Evolutionary conservation across 2,329 filamentous ascomycete genomes (phyloP).

Genomic region (Epichloe hybrida): DNA sequence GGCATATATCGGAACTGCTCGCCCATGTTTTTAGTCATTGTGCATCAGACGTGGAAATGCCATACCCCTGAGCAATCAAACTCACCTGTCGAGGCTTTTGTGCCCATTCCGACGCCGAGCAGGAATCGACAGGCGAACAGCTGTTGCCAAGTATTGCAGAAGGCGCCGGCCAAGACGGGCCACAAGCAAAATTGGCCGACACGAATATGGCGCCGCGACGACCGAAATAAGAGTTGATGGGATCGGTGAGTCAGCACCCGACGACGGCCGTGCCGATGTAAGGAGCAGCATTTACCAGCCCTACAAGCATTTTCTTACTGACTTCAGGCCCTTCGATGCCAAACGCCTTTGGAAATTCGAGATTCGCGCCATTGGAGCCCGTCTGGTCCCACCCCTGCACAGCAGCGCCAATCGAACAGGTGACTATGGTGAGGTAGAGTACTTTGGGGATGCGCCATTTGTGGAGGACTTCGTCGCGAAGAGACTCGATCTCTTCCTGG

Average conservation of each 20-base stretch:
- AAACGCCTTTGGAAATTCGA: conserved; percentile 44
- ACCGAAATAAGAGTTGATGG: conserved; percentile 34
- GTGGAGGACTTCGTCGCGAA: conserved; percentile 51
- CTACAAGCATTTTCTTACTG: conserved; percentile 38
- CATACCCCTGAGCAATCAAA: background rate
- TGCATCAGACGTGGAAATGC: background rate
- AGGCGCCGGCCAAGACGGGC: conserved; percentile 56
- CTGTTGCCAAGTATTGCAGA: conserved; percentile 58
- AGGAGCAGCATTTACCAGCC: conserved; percentile 50
- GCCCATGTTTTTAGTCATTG: background rate
- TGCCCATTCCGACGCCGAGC: conserved; percentile 65
- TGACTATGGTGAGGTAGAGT: conserved; percentile 52
- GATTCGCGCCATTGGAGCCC: conserved; percentile 48
- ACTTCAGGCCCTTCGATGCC: conserved; percentile 23
- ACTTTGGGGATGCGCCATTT: conserved; percentile 52
- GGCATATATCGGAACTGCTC: conserved; percentile 55
- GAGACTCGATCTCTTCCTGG: conserved; percentile 42
- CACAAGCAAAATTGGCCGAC: conserved; percentile 56
- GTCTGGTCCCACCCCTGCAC: conserved; percentile 59
- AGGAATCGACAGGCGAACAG: conserved; percentile 58
- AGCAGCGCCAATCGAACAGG: conserved; percentile 57
- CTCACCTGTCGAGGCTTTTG: conserved; percentile 50
- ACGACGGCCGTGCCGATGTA: conserved; percentile 34
- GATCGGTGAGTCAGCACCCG: conserved; percentile 55
- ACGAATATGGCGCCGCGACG: conserved; percentile 51